These are phyloP conservation scores for Volvox carteri DNA, from an alignment of 163 green algal genomes.

Conservation along the genomic window DNA sequence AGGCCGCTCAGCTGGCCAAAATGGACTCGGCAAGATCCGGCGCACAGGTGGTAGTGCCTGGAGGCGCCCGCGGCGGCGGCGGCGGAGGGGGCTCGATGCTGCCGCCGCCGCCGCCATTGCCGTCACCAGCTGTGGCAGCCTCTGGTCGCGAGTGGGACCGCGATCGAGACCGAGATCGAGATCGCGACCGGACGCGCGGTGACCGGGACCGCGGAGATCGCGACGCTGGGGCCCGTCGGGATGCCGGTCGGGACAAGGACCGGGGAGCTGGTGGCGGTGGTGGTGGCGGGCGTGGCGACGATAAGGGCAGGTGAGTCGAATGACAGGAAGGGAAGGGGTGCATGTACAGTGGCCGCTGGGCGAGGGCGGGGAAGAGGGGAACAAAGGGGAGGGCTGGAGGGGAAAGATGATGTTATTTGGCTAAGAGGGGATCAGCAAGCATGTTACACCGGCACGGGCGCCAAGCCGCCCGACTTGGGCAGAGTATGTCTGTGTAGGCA, in stretches of 20 bases:
- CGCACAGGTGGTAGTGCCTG: no score
- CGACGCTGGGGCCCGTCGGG: not conserved
- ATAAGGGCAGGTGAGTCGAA: not conserved
- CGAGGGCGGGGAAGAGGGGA: no score
- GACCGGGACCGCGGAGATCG: slow-evolving; percentile 33
- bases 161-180: slow-evolving; percentile 59
- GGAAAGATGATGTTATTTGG: no score
- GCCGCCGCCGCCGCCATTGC: slow-evolving; percentile 13
- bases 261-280: no score
- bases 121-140: not conserved
- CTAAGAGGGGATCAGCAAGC: no score
- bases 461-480: no score
- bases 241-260: slow-evolving; percentile 35
- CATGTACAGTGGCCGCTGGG: no score
- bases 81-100: not conserved
- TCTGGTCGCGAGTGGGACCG: slow-evolving; percentile 35
- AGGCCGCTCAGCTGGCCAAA: slow-evolving; percentile 40
- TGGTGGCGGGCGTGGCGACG: slow-evolving; percentile 11
- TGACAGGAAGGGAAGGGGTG: no score
- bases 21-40: slow-evolving; percentile 34
- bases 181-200: slow-evolving; percentile 18
- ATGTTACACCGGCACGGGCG: no score
- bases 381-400: no score
- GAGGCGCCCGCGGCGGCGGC: not conserved
- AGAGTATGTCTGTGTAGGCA: no score